Conservation (phyloP, 495 filamentous ascomycete species). For the Lichenothelia convexa region DNA sequence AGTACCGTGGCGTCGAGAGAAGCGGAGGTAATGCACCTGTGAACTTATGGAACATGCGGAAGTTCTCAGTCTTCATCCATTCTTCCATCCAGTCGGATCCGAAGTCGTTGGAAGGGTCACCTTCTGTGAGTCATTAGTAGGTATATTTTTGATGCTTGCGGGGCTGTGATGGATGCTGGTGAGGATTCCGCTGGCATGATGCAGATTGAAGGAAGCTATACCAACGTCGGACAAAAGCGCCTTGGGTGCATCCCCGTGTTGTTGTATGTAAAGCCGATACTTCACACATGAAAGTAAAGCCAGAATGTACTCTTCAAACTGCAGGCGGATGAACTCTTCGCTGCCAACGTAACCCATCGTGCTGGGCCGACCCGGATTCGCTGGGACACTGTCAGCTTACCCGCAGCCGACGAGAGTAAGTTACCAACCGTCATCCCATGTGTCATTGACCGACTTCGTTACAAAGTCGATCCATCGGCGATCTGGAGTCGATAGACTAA, state of each 20-base stretch:
- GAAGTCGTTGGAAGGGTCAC: slow-evolving; percentile 73
- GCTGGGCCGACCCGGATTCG: slow-evolving; percentile 71
- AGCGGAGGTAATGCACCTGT: slow-evolving; percentile 27
- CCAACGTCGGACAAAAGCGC: slow-evolving; percentile 39
- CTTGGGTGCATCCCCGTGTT: slow-evolving; percentile 38
- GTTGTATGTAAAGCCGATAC: slow-evolving; percentile 61
- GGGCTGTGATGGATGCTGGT: no score
- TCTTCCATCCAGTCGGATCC: slow-evolving; percentile 53
- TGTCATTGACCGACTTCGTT: slow-evolving; percentile 81
- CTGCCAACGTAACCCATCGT: slow-evolving; percentile 91
- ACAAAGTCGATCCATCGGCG: slow-evolving; percentile 93
- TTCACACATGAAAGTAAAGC: slow-evolving; percentile 77
- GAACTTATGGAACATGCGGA: slow-evolving; percentile 56
- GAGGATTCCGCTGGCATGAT: no score
- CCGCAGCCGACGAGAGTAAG: no score
- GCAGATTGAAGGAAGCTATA: no score
- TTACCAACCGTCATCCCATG: slow-evolving; percentile 56
- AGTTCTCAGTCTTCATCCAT: slow-evolving; percentile 80
- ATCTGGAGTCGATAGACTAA: slow-evolving; percentile 71
- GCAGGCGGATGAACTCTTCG: slow-evolving; percentile 92
- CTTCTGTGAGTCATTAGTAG: slow-evolving; percentile 35
- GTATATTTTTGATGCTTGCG: no score
- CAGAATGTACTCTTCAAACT: slow-evolving; percentile 93
- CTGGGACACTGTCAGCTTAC: slow-evolving; percentile 10
- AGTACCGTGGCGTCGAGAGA: neutral